Conservation (phyloP, 306 rosid species). For the Rosa lucieae region DNA sequence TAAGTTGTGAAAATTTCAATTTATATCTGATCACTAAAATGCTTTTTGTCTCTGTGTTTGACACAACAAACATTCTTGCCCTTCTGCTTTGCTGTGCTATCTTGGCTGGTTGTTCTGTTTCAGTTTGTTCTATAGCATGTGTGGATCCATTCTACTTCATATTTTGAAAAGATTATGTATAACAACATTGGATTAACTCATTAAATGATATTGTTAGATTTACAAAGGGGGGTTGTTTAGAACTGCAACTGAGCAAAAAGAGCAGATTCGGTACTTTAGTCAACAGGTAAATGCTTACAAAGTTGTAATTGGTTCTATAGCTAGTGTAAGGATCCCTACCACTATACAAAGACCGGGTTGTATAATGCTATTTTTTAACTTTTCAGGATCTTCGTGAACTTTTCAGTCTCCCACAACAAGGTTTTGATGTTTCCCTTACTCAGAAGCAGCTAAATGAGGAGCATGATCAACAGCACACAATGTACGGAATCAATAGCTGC, state of each 20-base stretch:
- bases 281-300: conserved; percentile 64
- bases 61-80: not conserved
- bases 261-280: conserved; percentile 86
- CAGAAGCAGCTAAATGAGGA: conserved; percentile 82
- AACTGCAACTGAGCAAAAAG: conserved; percentile 95
- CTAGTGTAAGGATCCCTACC: not conserved
- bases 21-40: not conserved
- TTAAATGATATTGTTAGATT: conserved; percentile 44
- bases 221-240: conserved; percentile 84
- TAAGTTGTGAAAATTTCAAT: not conserved
- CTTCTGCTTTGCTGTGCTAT: not conserved
- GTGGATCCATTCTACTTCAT: not conserved
- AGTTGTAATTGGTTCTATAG: not conserved
- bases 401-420: conserved; percentile 85
- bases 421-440: conserved; percentile 89
- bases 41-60: not conserved
- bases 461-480: conserved; percentile 62
- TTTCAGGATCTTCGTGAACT: conserved; percentile 89
- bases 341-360: not conserved
- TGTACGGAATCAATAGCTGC: conserved; percentile 42
- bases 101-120: not conserved
- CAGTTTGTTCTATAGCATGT: not conserved
- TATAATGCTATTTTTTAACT: conserved; percentile 11
- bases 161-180: not conserved
- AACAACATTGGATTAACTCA: conserved; percentile 15